Evolutionary conservation across 805 yeast species (phyloP).

Genomic region (Kazachstania psychrophila): DNA sequence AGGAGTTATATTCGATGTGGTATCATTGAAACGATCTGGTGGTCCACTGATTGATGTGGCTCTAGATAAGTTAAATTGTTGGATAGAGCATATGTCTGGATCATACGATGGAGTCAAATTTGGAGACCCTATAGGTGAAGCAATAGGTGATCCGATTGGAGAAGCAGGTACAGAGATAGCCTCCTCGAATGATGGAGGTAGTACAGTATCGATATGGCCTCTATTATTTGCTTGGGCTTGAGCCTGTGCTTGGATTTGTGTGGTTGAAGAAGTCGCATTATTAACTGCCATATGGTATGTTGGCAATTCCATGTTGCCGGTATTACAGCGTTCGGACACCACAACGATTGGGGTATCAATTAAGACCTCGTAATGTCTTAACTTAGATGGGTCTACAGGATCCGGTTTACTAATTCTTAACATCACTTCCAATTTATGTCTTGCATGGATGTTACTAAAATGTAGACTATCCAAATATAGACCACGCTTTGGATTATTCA

Average conservation of each 20-base stretch:
- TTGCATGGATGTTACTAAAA: conserved; percentile 49
- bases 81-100: conserved; percentile 15
- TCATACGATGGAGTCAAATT: conserved; percentile 10
- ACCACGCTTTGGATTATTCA: conserved; percentile 23
- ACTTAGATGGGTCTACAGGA: conserved; percentile 34
- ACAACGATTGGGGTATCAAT: conserved; percentile 65
- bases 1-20: neutral
- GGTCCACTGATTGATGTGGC: conserved; percentile 18
- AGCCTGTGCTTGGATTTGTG: conserved; percentile 8
- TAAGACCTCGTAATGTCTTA: conserved; percentile 72
- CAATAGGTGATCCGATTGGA: conserved; percentile 26
- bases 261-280: conserved; percentile 3
- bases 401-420: conserved; percentile 59
- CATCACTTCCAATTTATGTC: conserved; percentile 61
- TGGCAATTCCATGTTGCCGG: conserved; percentile 33
- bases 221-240: neutral
- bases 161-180: conserved; percentile 43
- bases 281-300: conserved; percentile 26
- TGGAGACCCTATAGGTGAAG: conserved; percentile 11
- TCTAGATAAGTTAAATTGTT: conserved; percentile 18
- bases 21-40: conserved; percentile 4
- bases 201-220: conserved; percentile 6
- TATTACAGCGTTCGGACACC: conserved; percentile 35
- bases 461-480: conserved; percentile 54
- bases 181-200: conserved; percentile 56